Base-by-base conservation (phyloP, 2,329 filamentous ascomycete species). In the Albophoma yamanashiensis region DNA sequence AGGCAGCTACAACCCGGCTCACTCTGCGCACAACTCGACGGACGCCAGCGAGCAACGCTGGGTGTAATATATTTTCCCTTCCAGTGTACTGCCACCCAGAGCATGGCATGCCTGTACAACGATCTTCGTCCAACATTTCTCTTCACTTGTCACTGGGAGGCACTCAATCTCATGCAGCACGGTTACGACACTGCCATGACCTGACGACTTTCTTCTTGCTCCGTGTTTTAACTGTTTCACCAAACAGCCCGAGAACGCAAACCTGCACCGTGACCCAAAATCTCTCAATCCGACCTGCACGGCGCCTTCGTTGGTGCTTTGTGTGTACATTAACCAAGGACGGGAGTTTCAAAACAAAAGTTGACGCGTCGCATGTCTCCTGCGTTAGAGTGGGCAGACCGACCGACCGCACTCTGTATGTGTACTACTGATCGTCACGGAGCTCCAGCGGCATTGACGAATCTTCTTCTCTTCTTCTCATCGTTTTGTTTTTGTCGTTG, bases 151-250 rank as follows among this genome's bases (percentile, higher is more conserved):
- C 61, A 59, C 60, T 64, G 57, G 64, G 63, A 62, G 67, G 66
- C 61, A 62, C 64, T 64, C 58, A 65, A 63, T 67, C 65, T 68
- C 64, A 69, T 69, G 67, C 69, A 69, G 67, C 67, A 69, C 66
- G 66, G 67, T 72, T 63, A 73, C 69, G 72, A 74, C 62, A 68
- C 69, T 67, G 67, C 67, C 69, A 76, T 69, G 73, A 76, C 65
- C 70, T 76, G 68, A 77, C 69, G 74, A 76, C 68, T 74, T 70
- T 71, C 69, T 65, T 71, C 71, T 67, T 64, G 60, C 64, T 67
- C 67, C 67, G 64, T 69, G 66, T 73, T 70, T 69, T 69, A 66
- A 68, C 65, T 68, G 69, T 62, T 64, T 62, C 65, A 59, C 62
- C 64, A 57, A 55, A 52, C 42, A 56, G 55, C 57, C 59, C 60